Evolutionary conservation across 2,329 filamentous ascomycete genomes (phyloP).

Genomic region (Juglanconis oblonga): DNA sequence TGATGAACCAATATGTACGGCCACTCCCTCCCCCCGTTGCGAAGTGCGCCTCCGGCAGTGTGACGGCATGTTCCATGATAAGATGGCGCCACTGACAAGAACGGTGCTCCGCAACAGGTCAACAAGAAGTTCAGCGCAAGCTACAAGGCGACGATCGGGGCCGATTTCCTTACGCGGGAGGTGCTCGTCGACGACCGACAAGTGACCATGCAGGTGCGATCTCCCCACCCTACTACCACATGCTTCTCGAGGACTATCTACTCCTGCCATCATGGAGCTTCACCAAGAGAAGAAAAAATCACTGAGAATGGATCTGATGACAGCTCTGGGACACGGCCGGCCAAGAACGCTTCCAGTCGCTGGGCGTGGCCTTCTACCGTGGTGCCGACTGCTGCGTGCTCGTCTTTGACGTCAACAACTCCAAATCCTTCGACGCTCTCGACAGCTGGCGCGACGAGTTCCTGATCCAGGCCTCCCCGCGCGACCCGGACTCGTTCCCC

Average conservation of each 20-base stretch:
- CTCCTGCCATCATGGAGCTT: too few relatives aligned
- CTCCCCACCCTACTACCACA: neutral
- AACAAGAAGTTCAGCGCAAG: slow-evolving; percentile 99
- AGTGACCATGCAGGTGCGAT: slow-evolving; percentile 80
- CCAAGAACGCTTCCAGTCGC: slow-evolving; percentile 89
- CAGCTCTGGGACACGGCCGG: slow-evolving; percentile 98
- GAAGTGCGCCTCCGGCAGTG: neutral
- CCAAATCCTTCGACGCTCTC: slow-evolving; percentile 97
- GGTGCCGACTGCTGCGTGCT: slow-evolving; percentile 97
- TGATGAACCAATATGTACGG: slow-evolving; percentile 99
- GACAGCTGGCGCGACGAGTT: slow-evolving; percentile 99
- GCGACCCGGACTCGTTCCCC: slow-evolving; percentile 95
- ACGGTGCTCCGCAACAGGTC: slow-evolving; percentile 60
- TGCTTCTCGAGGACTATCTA: neutral
- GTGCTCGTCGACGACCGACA: slow-evolving; percentile 95
- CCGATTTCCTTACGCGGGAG: slow-evolving; percentile 97
- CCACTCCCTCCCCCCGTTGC: slow-evolving; percentile 18
- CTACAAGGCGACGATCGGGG: slow-evolving; percentile 99
- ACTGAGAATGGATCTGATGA: neutral
- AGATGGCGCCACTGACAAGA: slow-evolving; percentile 1
- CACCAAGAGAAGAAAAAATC: neutral
- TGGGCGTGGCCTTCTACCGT: slow-evolving; percentile 96
- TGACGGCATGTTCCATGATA: neutral
- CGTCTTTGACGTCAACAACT: slow-evolving; percentile 98
- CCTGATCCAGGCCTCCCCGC: slow-evolving; percentile 91